Conservation (phyloP, 371 early-diverging fungal genomes). For the Mortierella sp. region DNA sequence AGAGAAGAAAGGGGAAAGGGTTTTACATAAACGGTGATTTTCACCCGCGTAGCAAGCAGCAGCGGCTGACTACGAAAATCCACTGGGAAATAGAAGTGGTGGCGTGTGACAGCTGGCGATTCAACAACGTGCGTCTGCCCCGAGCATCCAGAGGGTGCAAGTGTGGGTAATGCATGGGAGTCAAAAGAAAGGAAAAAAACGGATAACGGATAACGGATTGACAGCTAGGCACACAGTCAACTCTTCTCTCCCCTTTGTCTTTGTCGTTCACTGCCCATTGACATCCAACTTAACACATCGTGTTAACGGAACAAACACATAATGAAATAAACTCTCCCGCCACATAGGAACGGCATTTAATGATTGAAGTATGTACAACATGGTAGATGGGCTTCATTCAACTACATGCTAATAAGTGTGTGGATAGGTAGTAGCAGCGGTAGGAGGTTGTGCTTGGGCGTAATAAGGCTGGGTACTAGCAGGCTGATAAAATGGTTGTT, state of each 20-base stretch:
- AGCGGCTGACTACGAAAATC: not conserved
- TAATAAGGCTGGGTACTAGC: not conserved
- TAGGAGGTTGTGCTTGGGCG: not conserved
- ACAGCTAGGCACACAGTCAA: not conserved
- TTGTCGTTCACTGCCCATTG: not conserved
- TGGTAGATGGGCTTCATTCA: not conserved
- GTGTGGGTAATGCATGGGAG: not conserved
- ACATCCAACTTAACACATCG: not conserved
- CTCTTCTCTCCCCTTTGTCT: not conserved
- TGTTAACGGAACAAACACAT: not conserved
- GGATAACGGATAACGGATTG: not conserved
- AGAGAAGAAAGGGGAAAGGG: not conserved
- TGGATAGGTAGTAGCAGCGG: not conserved
- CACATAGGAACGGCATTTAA: not conserved
- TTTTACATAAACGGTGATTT: not conserved
- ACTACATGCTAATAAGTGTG: not conserved
- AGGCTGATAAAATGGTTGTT: not conserved
- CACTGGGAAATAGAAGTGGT: not conserved
- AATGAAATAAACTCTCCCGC: not conserved
- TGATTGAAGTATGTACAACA: not conserved
- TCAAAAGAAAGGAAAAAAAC: not conserved
- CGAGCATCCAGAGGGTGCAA: constrained; percentile 1
- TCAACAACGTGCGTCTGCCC: constrained; percentile 8
- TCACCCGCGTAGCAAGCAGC: not conserved
- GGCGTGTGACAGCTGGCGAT: not conserved